Percentiles rank a stretch among this genome's conserved stretches.
Conservation (phyloP, 768 basidiomycete species). For the Saitozyma sp. region DNA sequence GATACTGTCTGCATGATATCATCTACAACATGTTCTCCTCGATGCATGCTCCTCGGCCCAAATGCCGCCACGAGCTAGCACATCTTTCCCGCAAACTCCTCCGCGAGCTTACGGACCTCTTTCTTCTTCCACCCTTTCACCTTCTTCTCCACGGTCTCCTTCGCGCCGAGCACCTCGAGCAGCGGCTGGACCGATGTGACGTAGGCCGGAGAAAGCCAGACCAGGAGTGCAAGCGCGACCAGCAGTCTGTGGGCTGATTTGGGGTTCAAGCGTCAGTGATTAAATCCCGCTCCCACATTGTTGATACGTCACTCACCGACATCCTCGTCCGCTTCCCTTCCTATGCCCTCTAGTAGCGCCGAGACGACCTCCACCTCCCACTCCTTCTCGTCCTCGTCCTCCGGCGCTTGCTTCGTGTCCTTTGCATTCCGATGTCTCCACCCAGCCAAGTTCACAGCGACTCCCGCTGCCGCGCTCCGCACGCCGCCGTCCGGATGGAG, state of each 20-base stretch:
- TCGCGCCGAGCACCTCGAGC: constrained; percentile 70
- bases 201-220: constrained; percentile 73
- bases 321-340: constrained; percentile 74
- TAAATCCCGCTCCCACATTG: neutral
- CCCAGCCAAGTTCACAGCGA: constrained; percentile 74
- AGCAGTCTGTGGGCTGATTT: constrained; percentile 73
- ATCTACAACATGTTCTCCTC: too few relatives aligned
- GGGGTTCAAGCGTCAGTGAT: constrained; percentile 4
- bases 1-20: too few relatives aligned
- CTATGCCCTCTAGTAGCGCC: constrained; percentile 77
- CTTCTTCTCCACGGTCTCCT: constrained; percentile 55
- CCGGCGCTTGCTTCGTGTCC: constrained; percentile 51
- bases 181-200: constrained; percentile 61
- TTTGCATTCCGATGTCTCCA: constrained; percentile 66
- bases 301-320: constrained; percentile 62
- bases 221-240: constrained; percentile 72
- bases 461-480: constrained; percentile 74
- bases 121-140: constrained; percentile 63
- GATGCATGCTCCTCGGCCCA: too few relatives aligned
- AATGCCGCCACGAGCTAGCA: constrained; percentile 4
- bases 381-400: constrained; percentile 65
- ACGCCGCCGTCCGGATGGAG: constrained; percentile 69
- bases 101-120: constrained; percentile 66
- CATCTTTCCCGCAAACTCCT: constrained; percentile 55
- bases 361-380: constrained; percentile 84